Evolutionary conservation across 768 basidiomycete genomes (phyloP), one percentile per base, ranked within the genome.

Genomic region (Solioccasus polychromus): DNA sequence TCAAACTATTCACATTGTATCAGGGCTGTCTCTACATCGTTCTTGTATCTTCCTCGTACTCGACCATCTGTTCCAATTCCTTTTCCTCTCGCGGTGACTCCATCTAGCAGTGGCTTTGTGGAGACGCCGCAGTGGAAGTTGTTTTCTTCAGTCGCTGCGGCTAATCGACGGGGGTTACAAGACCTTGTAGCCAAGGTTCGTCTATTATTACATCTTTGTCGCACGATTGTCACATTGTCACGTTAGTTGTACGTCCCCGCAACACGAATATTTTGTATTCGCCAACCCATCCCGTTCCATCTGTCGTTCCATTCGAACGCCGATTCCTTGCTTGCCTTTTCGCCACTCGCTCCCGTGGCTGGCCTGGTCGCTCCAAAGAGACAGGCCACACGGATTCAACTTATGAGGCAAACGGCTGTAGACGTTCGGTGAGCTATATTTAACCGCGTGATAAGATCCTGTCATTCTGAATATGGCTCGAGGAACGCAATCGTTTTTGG

Each of bases 331-430:
- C 76, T 78, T 2, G 69, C 76, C 5, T 85, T 85, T 57, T 59
- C 83, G 36, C 81, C 84, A 9, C 72, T 74, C 26, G 74, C 75
- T 26, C 87, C 85, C 0, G 71, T 71, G 9, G 55, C 62, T 23
- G 63, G 54, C 39, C 64, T 48, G 44, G 46, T 52, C 3, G 24
- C 63, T 20, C 52, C 59, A 3, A 60, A 59, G 47, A 70, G 55
- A 49, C 65, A 51, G 45, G 66, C 42, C 42, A 85, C 81, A 5
- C 76, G 73, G 7, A 65, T 88, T 20, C 77, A 83, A 52, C 54
- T 88, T 18, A 70, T 87, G 63, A 72, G 87, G 43, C 87, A 88
- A 60, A 75, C 77, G 4, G 75, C 73, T 7, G 82, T 87, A 8
- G 85, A 88, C 59, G 81, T 83, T 22, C 63, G 71, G 75, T 76